Evolutionary conservation across 2,329 filamentous ascomycete species (phyloP).

Genomic region (Fusarium verticillioides): DNA sequence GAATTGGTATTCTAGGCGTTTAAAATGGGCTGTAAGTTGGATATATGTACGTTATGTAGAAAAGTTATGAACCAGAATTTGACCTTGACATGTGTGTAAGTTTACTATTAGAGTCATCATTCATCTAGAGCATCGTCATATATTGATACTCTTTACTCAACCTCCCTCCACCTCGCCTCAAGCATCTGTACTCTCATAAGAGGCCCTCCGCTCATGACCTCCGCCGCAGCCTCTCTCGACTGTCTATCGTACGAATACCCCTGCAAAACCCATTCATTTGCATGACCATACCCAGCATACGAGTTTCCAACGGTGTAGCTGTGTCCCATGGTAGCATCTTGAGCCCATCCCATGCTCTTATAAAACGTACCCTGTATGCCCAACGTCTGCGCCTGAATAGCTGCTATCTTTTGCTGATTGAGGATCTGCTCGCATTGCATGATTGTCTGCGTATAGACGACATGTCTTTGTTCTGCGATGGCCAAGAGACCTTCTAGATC

Average conservation of each 20-base stretch:
- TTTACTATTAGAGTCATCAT: not conserved
- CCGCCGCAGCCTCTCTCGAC: conserved; percentile 31
- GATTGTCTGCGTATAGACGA: conserved; percentile 49
- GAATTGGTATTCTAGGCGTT: conserved; percentile 42
- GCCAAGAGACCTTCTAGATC: conserved; percentile 44
- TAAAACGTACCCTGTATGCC: conserved; percentile 44
- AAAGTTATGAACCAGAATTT: not conserved
- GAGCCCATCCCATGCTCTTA: conserved; percentile 35
- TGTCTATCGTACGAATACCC: conserved; percentile 49
- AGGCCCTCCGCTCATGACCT: conserved; percentile 15
- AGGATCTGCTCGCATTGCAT: conserved; percentile 43
- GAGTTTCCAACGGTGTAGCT: conserved; percentile 45
- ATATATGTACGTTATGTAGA: not conserved
- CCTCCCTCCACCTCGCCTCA: conserved; percentile 50
- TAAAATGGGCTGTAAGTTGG: conserved; percentile 6
- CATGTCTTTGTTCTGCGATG: conserved; percentile 40
- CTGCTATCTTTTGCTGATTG: conserved; percentile 38
- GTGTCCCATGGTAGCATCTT: conserved; percentile 31
- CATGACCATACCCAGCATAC: conserved; percentile 48
- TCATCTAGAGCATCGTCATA: not conserved
- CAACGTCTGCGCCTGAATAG: conserved; percentile 42
- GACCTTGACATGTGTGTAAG: not conserved
- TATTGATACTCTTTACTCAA: conserved; percentile 42
- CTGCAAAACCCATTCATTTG: conserved; percentile 45
- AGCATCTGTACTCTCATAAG: conserved; percentile 43